A percentile compares a stretch with the other conserved stretches of the same genome.
These are phyloP conservation scores for Stenogyne calaminthoides DNA, from an alignment of 305 asterid genomes.

Conservation along the genomic window DNA sequence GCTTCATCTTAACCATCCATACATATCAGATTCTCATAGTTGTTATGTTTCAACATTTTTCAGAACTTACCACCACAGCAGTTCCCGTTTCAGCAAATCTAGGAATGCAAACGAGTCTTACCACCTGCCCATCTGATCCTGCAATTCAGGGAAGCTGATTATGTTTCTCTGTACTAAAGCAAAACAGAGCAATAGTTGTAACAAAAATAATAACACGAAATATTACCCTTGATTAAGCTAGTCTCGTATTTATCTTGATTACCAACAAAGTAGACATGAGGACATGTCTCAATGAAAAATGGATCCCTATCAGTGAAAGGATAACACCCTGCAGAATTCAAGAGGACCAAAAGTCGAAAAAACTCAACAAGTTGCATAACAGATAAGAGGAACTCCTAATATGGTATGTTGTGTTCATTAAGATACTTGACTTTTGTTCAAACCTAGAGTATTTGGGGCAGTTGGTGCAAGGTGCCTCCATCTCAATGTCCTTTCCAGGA, in stretches of 20 bases:
- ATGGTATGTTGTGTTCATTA: not conserved
- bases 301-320: slow-evolving; percentile 97
- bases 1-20: not conserved
- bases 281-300: slow-evolving; percentile 78
- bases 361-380: slow-evolving; percentile 6
- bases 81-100: slow-evolving; percentile 79
- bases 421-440: slow-evolving; percentile 5
- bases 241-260: slow-evolving; percentile 81
- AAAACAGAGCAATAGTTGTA: slow-evolving; percentile 13
- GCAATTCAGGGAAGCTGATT: slow-evolving; percentile 37
- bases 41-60: slow-evolving; percentile 1
- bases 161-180: slow-evolving; percentile 1
- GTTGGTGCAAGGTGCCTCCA: slow-evolving; percentile 99
- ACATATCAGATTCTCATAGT: not conserved
- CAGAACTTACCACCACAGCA: slow-evolving; percentile 79
- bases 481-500: slow-evolving; percentile 87
- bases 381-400: not conserved
- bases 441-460: slow-evolving; percentile 95
- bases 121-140: slow-evolving; percentile 87
- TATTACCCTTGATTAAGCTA: slow-evolving; percentile 65
- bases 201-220: slow-evolving; percentile 21
- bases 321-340: slow-evolving; percentile 73
- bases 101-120: slow-evolving; percentile 82
- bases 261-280: slow-evolving; percentile 91
- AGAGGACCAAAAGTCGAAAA: slow-evolving; percentile 19